Percentiles rank a stretch among this genome's conserved stretches.
These are phyloP conservation scores for Camellia sinensis DNA, from an alignment of 148 eudicot species.

Conservation along the genomic window DNA sequence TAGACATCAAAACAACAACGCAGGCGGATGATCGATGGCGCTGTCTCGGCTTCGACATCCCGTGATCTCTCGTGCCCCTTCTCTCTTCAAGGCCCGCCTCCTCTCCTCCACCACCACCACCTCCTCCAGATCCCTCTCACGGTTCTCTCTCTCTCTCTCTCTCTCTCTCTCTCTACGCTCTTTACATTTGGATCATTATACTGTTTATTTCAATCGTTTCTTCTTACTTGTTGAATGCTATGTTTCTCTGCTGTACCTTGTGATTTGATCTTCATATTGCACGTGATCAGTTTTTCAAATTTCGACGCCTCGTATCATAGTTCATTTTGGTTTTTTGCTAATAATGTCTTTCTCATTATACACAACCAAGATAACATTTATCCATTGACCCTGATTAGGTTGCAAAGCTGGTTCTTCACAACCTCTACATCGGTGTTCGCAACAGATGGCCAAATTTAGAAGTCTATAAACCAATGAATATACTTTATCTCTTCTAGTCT, in stretches of 20 bases:
- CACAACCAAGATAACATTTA: too few relatives aligned
- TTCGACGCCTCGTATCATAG: background rate
- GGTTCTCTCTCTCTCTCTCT: constrained; percentile 25
- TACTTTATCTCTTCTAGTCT: too few relatives aligned
- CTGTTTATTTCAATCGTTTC: background rate
- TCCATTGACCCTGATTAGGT: too few relatives aligned
- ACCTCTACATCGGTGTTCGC: too few relatives aligned
- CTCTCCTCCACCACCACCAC: background rate
- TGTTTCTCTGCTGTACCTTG: background rate
- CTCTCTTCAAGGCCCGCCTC: constrained; percentile 48
- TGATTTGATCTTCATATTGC: background rate
- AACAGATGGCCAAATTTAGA: too few relatives aligned
- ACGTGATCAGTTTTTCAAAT: background rate
- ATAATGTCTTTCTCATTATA: too few relatives aligned
- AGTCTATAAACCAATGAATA: too few relatives aligned
- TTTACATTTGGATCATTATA: background rate
- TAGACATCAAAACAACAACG: background rate
- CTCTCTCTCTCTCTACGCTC: background rate
- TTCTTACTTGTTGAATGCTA: background rate
- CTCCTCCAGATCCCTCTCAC: constrained; percentile 28
- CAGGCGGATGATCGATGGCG: constrained; percentile 49
- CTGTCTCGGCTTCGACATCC: constrained; percentile 70
- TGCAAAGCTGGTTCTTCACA: too few relatives aligned
- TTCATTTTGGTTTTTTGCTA: background rate
- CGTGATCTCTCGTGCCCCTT: constrained; percentile 49